Evolutionary conservation across 1,284 basidiomycete genomes (phyloP).

Genomic region (Apiotrichum brassicae): DNA sequence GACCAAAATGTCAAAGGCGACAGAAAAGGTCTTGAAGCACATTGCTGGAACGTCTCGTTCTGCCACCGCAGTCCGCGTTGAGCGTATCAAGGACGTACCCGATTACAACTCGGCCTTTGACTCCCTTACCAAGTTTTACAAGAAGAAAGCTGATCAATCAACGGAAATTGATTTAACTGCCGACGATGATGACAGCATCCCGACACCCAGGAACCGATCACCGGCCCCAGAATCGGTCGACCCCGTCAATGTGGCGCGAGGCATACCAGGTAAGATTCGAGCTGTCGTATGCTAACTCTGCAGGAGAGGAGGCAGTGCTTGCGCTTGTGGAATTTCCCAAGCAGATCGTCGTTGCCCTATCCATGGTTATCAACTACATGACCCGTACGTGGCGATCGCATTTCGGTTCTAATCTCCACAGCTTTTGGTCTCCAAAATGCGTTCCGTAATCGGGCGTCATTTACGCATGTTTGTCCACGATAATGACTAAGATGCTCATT

Average conservation of each 20-base stretch:
- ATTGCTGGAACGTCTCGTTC: constrained; percentile 52
- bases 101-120: constrained; percentile 68
- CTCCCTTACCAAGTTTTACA: constrained; percentile 65
- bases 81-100: constrained; percentile 57
- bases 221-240: background rate
- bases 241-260: constrained; percentile 19
- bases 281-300: background rate
- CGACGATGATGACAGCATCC: constrained; percentile 12
- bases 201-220: background rate
- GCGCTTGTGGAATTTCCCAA: constrained; percentile 67
- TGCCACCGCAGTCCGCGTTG: constrained; percentile 51
- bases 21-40: constrained; percentile 68
- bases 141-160: constrained; percentile 5
- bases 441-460: constrained; percentile 67
- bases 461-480: constrained; percentile 50
- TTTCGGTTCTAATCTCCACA: constrained; percentile 10
- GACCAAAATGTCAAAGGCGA: constrained; percentile 59
- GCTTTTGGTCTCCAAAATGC: constrained; percentile 69
- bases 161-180: constrained; percentile 31
- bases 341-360: constrained; percentile 57
- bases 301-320: constrained; percentile 35
- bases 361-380: constrained; percentile 70
- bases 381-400: constrained; percentile 39
- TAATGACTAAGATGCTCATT: background rate
- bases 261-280: constrained; percentile 21